These are phyloP conservation scores for Aspergillus kassunensis DNA, from an alignment of 495 filamentous ascomycete genomes.

Conservation along the genomic window DNA sequence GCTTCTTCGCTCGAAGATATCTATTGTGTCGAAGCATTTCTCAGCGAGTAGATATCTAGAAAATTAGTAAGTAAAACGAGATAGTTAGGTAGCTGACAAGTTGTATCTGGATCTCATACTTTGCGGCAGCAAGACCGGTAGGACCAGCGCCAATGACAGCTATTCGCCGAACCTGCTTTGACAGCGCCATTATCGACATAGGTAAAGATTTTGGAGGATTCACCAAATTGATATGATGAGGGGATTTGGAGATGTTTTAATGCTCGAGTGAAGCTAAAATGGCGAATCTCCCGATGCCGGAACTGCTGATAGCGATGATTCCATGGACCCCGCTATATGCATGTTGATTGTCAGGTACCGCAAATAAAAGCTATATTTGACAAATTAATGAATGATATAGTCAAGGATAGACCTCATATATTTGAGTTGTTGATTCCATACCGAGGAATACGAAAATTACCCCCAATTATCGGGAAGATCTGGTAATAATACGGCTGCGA, in stretches of 20 bases:
- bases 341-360: no score
- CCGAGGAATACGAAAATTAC: not conserved
- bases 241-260: not conserved
- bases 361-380: not conserved
- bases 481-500: constrained; percentile 21
- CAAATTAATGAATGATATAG: not conserved
- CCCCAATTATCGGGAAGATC: not conserved
- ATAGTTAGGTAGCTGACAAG: not conserved
- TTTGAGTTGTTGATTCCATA: not conserved
- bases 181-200: constrained; percentile 17
- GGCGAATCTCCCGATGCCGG: constrained; percentile 1
- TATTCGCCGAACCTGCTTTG: constrained; percentile 31
- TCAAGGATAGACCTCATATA: not conserved
- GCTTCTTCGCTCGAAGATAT: constrained; percentile 75
- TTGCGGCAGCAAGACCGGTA: constrained; percentile 39
- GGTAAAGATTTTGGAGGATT: not conserved
- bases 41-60: constrained; percentile 71
- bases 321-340: not conserved
- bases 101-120: constrained; percentile 26
- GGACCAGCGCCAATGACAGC: constrained; percentile 47
- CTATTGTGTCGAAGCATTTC: constrained; percentile 62
- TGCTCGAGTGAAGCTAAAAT: not conserved
- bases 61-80: constrained; percentile 4
- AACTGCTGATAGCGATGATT: no score
- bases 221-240: not conserved